These are phyloP conservation scores for Mitragyna speciosa DNA, from an alignment of 257 asterid genomes.

Conservation along the genomic window DNA sequence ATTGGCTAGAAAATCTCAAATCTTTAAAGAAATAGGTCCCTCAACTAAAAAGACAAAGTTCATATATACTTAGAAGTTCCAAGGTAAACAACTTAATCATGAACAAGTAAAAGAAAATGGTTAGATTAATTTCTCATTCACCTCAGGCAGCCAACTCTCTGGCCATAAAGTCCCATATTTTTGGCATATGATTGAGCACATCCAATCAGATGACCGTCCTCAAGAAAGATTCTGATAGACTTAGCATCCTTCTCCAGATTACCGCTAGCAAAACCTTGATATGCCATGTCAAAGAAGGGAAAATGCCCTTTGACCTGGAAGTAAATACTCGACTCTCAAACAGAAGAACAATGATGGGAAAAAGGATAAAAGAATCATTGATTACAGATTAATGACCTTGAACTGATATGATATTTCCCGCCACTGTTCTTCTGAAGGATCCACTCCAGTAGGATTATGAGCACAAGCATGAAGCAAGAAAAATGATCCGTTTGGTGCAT, in stretches of 20 bases:
- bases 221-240: conserved; percentile 87
- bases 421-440: conserved; percentile 98
- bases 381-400: conserved; percentile 50
- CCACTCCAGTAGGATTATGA: conserved; percentile 99
- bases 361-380: neutral
- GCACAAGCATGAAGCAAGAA: conserved; percentile 99
- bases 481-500: conserved; percentile 89
- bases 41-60: neutral
- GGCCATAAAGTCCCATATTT: conserved; percentile 99
- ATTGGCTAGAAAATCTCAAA: neutral
- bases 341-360: neutral
- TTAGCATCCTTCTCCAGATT: conserved; percentile 95
- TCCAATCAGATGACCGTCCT: conserved; percentile 92
- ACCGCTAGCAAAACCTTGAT: conserved; percentile 99
- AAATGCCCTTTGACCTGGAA: conserved; percentile 85
- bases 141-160: conserved; percentile 98
- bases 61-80: neutral
- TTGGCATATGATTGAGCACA: conserved; percentile 98
- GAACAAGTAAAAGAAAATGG: neutral
- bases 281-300: conserved; percentile 98
- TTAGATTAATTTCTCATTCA: conserved; percentile 20
- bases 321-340: conserved; percentile 4
- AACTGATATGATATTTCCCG: conserved; percentile 82
- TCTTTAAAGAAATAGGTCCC: neutral
- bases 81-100: neutral